Base-by-base conservation (phyloP, 169 alveolate species). In the Cardiosporidium cionae region DNA sequence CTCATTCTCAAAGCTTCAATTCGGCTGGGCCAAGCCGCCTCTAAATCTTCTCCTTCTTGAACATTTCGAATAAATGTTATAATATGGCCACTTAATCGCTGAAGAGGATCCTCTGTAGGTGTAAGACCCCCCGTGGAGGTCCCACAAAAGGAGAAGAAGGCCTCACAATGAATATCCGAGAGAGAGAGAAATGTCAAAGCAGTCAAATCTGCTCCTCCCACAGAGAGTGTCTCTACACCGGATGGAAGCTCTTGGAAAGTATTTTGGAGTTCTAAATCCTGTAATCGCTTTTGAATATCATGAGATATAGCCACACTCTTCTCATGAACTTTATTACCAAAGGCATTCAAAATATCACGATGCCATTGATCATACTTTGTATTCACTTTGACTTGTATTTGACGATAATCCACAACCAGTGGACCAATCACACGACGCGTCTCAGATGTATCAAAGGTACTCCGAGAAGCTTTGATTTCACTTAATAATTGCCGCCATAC, bases 291-390 rank as follows among this genome's bases (percentile, higher is more conserved):
- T 2, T 76, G 85, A 32, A 92, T 72, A 9, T 77, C 76, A 7
- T 72, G 34, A 70, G 82, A 77, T 75, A 90, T 87, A 28, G 73
- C 74, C 64, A 83, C 79, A 74, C 88, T 79, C 16, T 36, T 65
- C 16, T 32, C 73, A 27, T 84, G 86, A 28, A 95, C 88, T 77
- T 91, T 91, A 72, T 81, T 86, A 5, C 97, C 98, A 72, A 94
- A 95, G 53, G 90, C 94, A 52, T 90, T 89, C 65, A 97, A 86
- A 25, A 97, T 89, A 69, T 94, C 98, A 52, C 93, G 90, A 74
- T 95, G 98, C 97, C 98, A 94, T 32, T 82, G 84, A 76, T 97
- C 98, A 83, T 92, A 97, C 78, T 93, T 94, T 65, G 90, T 89
- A 76, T 85, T 90, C 3, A 93, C 86, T 81, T 90, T 89, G 1